These are phyloP conservation scores for Sporothrix pseudoabietina DNA, from an alignment of 2,329 filamentous ascomycete species.

Conservation along the genomic window DNA sequence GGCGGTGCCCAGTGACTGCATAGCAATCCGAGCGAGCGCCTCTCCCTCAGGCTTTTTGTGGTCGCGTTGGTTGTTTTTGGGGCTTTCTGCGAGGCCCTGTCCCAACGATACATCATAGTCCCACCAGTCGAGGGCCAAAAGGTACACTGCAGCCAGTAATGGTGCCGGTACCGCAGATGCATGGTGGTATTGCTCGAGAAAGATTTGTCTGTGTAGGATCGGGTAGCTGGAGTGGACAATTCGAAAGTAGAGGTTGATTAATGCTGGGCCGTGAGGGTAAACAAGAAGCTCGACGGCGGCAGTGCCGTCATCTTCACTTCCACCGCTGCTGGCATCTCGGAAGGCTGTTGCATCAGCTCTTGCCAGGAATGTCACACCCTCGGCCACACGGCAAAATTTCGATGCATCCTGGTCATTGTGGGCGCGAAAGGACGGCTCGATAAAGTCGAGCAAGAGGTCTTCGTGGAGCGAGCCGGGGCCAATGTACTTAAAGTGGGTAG, in stretches of 20 bases:
- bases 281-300: constrained; percentile 53
- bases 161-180: constrained; percentile 68
- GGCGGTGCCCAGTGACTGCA: constrained; percentile 67
- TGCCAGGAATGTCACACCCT: constrained; percentile 36
- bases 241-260: constrained; percentile 80
- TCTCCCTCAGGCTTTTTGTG: constrained; percentile 60
- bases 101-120: constrained; percentile 68
- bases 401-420: constrained; percentile 31
- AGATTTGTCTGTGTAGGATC: constrained; percentile 78
- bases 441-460: constrained; percentile 36
- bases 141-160: constrained; percentile 77
- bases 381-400: constrained; percentile 38
- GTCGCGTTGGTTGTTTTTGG: not conserved
- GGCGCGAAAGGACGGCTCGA: constrained; percentile 32
- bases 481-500: constrained; percentile 62
- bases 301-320: not conserved
- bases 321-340: constrained; percentile 13
- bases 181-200: constrained; percentile 75
- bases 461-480: constrained; percentile 51
- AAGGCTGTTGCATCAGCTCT: constrained; percentile 37
- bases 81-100: constrained; percentile 53
- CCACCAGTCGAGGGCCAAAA: constrained; percentile 77
- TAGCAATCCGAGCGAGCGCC: constrained; percentile 64
- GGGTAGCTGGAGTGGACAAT: constrained; percentile 80
- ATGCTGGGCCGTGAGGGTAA: constrained; percentile 70